Evolutionary conservation across 2,329 filamentous ascomycete species (phyloP).

Genomic region (Didymella glomerata): DNA sequence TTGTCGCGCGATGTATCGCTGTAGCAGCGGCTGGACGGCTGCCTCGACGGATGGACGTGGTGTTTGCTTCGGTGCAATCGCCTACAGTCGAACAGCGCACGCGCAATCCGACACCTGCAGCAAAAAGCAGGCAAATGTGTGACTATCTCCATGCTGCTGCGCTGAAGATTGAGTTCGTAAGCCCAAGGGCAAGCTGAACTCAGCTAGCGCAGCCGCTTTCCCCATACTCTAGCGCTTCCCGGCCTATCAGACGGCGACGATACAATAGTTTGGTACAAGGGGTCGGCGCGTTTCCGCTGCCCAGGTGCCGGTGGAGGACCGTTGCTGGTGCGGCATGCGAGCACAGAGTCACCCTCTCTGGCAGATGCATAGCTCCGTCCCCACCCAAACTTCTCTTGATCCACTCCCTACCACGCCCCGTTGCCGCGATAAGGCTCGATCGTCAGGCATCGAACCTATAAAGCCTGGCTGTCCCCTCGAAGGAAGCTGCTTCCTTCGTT

Average conservation of each 20-base stretch:
- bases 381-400: constrained; percentile 22
- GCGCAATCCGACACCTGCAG: constrained; percentile 15
- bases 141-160: not conserved
- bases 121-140: constrained; percentile 5
- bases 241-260: constrained; percentile 17
- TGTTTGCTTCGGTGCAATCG: not conserved
- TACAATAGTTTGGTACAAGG: constrained; percentile 19
- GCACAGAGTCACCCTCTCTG: constrained; percentile 26
- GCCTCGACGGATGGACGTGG: constrained; percentile 6
- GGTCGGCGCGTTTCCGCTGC: constrained; percentile 17
- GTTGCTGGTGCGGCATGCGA: constrained; percentile 15
- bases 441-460: constrained; percentile 23
- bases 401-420: constrained; percentile 9
- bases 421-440: constrained; percentile 24
- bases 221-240: constrained; percentile 9
- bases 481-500: constrained; percentile 27
- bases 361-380: constrained; percentile 21
- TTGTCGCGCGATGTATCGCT: constrained; percentile 29
- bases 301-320: not conserved
- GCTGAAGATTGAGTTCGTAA: constrained; percentile 7
- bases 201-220: constrained; percentile 21
- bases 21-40: constrained; percentile 30
- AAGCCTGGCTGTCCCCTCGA: constrained; percentile 28
- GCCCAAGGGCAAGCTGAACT: constrained; percentile 7
- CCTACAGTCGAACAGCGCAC: constrained; percentile 25